Conservation (phyloP, 106 monocot species). For the Allium fistulosum region DNA sequence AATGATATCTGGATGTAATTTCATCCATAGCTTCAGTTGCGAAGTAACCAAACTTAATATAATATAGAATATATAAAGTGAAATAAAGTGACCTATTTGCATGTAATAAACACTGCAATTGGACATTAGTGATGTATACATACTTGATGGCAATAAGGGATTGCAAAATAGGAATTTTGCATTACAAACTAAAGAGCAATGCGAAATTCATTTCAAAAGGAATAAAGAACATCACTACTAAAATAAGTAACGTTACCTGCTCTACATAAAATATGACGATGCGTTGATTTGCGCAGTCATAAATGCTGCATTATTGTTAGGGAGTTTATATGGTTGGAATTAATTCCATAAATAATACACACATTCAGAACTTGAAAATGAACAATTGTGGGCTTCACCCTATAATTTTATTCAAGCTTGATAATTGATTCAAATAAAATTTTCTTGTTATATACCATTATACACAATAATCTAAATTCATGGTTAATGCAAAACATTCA, state of each 20-base stretch:
- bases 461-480: too few relatives aligned
- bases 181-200: background rate
- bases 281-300: conserved; percentile 5
- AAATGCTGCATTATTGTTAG: conserved; percentile 19
- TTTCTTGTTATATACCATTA: too few relatives aligned
- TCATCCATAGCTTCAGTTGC: too few relatives aligned
- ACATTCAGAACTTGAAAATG: conserved; percentile 35
- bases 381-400: too few relatives aligned
- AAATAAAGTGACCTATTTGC: too few relatives aligned
- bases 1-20: too few relatives aligned
- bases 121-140: background rate
- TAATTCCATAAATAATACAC: conserved; percentile 12
- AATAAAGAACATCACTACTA: background rate
- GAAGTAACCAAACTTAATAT: too few relatives aligned
- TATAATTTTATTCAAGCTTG: conserved; percentile 7
- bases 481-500: too few relatives aligned
- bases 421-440: background rate
- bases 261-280: conserved; percentile 9
- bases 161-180: background rate
- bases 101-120: background rate
- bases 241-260: conserved; percentile 20
- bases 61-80: too few relatives aligned
- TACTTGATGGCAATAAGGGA: background rate
- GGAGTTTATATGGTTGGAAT: conserved; percentile 16
- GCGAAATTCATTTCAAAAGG: background rate